Base-by-base conservation (phyloP, 2,329 filamentous ascomycete species). In the Trichoderma endophyticum region DNA sequence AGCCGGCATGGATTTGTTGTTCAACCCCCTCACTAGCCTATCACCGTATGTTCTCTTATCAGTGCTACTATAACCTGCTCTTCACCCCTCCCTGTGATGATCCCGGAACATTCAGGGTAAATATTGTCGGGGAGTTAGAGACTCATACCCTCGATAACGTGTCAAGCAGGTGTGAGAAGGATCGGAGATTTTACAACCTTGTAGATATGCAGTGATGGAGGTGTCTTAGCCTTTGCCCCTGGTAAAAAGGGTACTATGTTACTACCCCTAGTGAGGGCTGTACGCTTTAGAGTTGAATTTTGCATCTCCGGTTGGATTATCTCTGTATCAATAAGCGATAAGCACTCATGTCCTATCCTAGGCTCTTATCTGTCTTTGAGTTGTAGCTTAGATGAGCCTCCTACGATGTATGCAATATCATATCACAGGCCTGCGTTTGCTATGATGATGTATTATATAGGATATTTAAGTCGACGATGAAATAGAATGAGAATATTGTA, bases 251-350 rank as follows among this genome's bases (percentile, higher is more conserved):
- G 21, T 21, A 18, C 12, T 67, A 39, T 57, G 32, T 30, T 11
- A 39, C 24, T 30, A 24, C 11, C 11, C 34, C 9, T 15, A 3
- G 12, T 26, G 18, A 21, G 15, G 15, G 4, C 15, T 15, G 18
- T 3, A 11, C 26, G 2, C 6, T 21, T 5, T 32, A 9, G 21
- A 59, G 32, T 59, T 43, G 54, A 43, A 59, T 32, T 67, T 67
- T 67, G 48, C 64, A 67, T 67, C 64, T 67, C 64, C 64, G 64
- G 64, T 43, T 59, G 15, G 8, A 43, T 21, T 43, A 11, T 21
- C 24, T 67, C 7, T 39, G 15, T 57, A 59, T n/a, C 24, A 43
- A 59, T 15, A 7, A 30, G 24, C 18, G 64, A 67, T 67, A 67
- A 67, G 32, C 64, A 12, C 24, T 4, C 18, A 43, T 30, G 26